Percentiles rank a stretch among this genome's conserved stretches.
phyloP scores from a whole-genome alignment of 2,329 filamentous ascomycete species.

The Penicillium glabrum region DNA sequence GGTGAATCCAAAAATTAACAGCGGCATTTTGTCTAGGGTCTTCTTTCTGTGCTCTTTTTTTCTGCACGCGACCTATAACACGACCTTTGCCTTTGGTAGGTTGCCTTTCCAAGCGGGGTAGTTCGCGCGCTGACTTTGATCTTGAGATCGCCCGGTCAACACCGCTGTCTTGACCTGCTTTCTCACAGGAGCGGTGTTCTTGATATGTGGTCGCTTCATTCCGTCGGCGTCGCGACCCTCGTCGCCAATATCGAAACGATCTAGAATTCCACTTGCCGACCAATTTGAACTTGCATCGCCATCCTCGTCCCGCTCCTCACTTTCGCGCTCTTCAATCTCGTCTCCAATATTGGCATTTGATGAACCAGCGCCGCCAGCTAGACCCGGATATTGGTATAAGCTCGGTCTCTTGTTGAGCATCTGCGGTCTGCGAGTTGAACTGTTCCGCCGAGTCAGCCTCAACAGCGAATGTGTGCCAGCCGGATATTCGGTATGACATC shows the following conservation, averaged over 20 bases:
- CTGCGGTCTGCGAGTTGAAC: conserved; percentile 17
- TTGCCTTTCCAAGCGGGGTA: not conserved
- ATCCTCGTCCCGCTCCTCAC: conserved; percentile 5
- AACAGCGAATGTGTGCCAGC: conserved; percentile 45
- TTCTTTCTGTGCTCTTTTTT: conserved; percentile 37
- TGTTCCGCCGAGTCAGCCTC: conserved; percentile 42
- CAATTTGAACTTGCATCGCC: conserved; percentile 23
- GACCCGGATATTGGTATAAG: conserved; percentile 15
- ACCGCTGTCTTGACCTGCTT: conserved; percentile 44
- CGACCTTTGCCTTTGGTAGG: conserved; percentile 43
- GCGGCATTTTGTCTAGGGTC: conserved; percentile 19
- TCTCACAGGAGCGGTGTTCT: conserved; percentile 38
- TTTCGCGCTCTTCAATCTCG: conserved; percentile 5
- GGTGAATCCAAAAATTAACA: conserved; percentile 17
- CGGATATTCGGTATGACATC: conserved; percentile 30
- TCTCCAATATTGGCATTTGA: conserved; percentile 9
- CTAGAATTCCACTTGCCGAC: conserved; percentile 29
- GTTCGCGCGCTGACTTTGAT: conserved; percentile 11
- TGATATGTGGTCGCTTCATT: conserved; percentile 38
- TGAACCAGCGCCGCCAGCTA: conserved; percentile 1
- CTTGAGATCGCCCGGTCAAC: conserved; percentile 48
- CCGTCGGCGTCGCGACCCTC: conserved; percentile 22
- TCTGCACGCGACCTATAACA: conserved; percentile 35
- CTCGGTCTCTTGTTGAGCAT: conserved; percentile 9
- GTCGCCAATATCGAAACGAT: conserved; percentile 26